Evolutionary conservation across 495 filamentous ascomycete species (phyloP), one percentile per base, ranked within the genome.

Genomic region (Penicillium soppii): DNA sequence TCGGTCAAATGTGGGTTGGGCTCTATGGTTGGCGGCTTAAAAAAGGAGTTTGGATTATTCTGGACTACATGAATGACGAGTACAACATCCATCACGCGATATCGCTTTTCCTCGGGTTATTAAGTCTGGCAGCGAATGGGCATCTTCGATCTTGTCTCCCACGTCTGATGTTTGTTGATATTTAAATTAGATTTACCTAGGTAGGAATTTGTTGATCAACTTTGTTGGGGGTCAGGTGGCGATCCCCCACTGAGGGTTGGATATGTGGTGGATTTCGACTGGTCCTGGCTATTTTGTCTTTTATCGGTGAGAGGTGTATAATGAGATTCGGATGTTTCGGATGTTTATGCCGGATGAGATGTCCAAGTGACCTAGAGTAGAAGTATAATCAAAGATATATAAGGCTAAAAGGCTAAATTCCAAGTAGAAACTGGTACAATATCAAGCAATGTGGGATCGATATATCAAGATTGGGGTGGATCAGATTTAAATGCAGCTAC

Each of bases 401-500:
- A 26, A 43, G 19, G 40, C 40, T 23, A 21, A 43, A n/a, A 12
- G 21, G 38, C 20, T 5, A 23, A 0, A 5, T 9, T 37, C 19
- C 1, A 36, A 16, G n/a, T 39, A n/a, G 6, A 39, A 33, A 25
- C 4, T 16, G 40, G 17, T 16, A 26, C n/a, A 25, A 19, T 20
- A 21, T 15, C 6, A 40, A 29, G 1, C 26, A 43, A 53, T 32
- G 39, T 61, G 57, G 57, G 54, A 39, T 47, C 36, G 55, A 59
- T 54, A 55, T 55, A 40, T 53, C 49, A 43, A 48, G 42, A 35
- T 38, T 15, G 13, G 25, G 33, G 58, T 58, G 55, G 61, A 50
- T 56, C 57, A 50, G 46, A 56, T 56, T 33, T 23, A 44, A 25
- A 30, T 44, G 39, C 56, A 52, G 43, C 57, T 61, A 51, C 29